Evolutionary conservation across 192 early-diverging fungal genomes (phyloP), one percentile per base, ranked within the genome.

Genomic region (Coemansia sp.): DNA sequence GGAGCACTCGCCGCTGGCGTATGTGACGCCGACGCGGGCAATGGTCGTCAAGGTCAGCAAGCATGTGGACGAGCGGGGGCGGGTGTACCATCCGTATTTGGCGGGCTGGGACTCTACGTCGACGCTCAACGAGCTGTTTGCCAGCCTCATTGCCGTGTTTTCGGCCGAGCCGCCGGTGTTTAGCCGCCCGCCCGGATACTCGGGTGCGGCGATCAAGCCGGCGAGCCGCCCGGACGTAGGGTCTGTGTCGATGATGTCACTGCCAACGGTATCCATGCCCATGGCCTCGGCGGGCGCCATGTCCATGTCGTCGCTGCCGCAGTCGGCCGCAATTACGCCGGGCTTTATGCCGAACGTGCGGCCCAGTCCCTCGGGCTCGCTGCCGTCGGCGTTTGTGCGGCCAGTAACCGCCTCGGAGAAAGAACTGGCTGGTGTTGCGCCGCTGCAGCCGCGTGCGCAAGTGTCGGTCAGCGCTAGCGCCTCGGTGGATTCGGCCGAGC

Each of bases 41-140:
- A 98, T 98, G 96, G 74, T 92, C 5, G 86, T 98, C 11, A 87
- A 86, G 65, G 83, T 87, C 32, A 84, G 90, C 32, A 87, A 87
- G 66, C 84, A 91, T 79, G 94, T 98, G n/a, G 93, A 96, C 69
- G 71, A 84, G 53, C 86, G 84, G 32, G 94, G 96, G 3, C 70
- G 85, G 52, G 86, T 94, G 38, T 91, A 89, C 69, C 94, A 95
- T 55, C 90, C 92, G 38, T 94, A 92, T 65, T 79, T 95, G 62
- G 85, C 89, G 2, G 71, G 82, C 60, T 95, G 95, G 95, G 45
- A 69, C 11, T 39, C 45, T 9, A 37, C 58, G 14, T 74, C 69
- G 23, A 70, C 59, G 27, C 72, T 83, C 25, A 38, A 59, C 51
- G 62, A 66, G 57, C 60, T 69, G 63, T 58, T 83, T 38, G 64